Conservation (phyloP, 345 rosid species). For the Barbarea vulgaris region DNA sequence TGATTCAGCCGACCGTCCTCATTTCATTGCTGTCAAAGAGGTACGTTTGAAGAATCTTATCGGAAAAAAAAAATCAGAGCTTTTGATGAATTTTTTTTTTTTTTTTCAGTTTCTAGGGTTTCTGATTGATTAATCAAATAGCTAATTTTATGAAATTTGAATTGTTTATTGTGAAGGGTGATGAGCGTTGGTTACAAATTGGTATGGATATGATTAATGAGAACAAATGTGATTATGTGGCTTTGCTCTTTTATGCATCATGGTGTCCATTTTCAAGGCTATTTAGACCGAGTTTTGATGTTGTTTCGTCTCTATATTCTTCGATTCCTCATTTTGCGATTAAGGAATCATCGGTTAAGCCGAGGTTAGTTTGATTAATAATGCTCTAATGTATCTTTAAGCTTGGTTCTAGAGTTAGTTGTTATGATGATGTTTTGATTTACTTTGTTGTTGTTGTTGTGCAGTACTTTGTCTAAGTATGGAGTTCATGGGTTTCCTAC, state of each 20-base stretch:
- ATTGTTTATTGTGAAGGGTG: constrained; percentile 59
- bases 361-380: constrained; percentile 58
- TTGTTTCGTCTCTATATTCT: constrained; percentile 67
- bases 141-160: background rate
- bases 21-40: constrained; percentile 59
- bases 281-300: constrained; percentile 70
- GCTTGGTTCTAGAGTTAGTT: background rate
- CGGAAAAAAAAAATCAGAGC: background rate
- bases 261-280: constrained; percentile 94
- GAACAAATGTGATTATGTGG: constrained; percentile 60
- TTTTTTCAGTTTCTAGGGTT: constrained; percentile 1
- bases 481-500: constrained; percentile 97
- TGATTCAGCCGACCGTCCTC: constrained; percentile 36
- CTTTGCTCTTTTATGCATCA: constrained; percentile 88
- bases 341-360: constrained; percentile 80
- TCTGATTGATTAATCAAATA: background rate
- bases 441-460: constrained; percentile 24
- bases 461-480: constrained; percentile 88
- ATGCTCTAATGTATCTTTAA: constrained; percentile 6
- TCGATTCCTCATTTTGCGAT: constrained; percentile 74
- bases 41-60: constrained; percentile 37
- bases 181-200: constrained; percentile 72
- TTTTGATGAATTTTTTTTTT: too few species aligned
- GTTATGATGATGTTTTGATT: background rate
- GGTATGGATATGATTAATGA: constrained; percentile 67